Evolutionary conservation across 768 basidiomycete genomes (phyloP).

Genomic region (Trichaptum fuscoviolaceum): DNA sequence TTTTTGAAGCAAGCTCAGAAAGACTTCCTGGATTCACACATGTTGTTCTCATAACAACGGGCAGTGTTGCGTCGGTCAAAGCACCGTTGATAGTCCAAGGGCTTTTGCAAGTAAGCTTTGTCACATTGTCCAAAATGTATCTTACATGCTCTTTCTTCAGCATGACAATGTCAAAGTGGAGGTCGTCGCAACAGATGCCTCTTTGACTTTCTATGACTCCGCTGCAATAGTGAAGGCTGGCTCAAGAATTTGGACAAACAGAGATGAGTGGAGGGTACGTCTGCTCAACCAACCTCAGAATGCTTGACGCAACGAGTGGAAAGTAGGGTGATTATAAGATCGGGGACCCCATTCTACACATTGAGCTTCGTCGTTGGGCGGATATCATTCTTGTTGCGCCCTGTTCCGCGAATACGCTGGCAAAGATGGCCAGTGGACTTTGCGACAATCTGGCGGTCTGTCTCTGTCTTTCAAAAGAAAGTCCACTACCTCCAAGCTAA

Average conservation of each 20-base stretch:
- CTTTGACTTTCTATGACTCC: conserved; percentile 70
- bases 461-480: conserved; percentile 1
- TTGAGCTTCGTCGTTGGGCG: conserved; percentile 92
- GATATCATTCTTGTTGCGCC: conserved; percentile 93
- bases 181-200: conserved; percentile 75
- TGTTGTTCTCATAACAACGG: conserved; percentile 81
- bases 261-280: conserved; percentile 89
- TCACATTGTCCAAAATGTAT: conserved; percentile 19
- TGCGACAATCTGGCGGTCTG: conserved; percentile 89
- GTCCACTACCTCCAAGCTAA: not conserved
- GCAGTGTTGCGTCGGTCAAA: conserved; percentile 96
- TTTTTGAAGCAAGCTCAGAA: conserved; percentile 13
- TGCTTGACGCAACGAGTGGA: not conserved
- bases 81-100: conserved; percentile 82
- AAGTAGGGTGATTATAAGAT: conserved; percentile 64
- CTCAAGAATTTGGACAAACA: conserved; percentile 78
- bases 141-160: conserved; percentile 32
- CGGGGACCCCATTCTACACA: conserved; percentile 92
- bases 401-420: conserved; percentile 93
- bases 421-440: conserved; percentile 83
- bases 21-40: conserved; percentile 45
- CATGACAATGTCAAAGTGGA: conserved; percentile 71
- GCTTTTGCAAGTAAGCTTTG: conserved; percentile 51
- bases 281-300: not conserved
- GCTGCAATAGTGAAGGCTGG: conserved; percentile 45